Conservation (phyloP, 2,329 filamentous ascomycete genomes). For the Cladosporium velox region DNA sequence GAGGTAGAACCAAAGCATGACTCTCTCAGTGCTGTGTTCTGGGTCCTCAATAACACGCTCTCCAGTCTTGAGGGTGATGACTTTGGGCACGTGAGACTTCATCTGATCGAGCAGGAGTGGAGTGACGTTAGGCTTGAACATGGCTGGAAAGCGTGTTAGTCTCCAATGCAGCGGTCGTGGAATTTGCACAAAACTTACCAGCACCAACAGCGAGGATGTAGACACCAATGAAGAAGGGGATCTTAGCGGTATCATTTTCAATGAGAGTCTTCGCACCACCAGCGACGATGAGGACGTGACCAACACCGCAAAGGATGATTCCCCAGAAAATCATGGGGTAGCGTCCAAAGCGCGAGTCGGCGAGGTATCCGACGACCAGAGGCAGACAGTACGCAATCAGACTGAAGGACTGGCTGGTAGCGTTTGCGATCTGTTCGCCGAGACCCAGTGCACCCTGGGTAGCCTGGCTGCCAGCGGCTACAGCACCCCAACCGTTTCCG, state of each 20-base stretch:
- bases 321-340: slow-evolving; percentile 27
- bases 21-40: slow-evolving; percentile 47
- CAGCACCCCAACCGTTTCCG: slow-evolving; percentile 37
- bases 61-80: slow-evolving; percentile 38
- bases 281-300: slow-evolving; percentile 25
- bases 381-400: slow-evolving; percentile 55
- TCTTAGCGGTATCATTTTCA: slow-evolving; percentile 15
- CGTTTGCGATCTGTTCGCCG: slow-evolving; percentile 55
- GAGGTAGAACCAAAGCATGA: slow-evolving; percentile 65
- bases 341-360: slow-evolving; percentile 27
- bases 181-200: slow-evolving; percentile 71
- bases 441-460: slow-evolving; percentile 59
- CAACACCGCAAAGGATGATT: slow-evolving; percentile 26
- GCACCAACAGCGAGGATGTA: slow-evolving; percentile 58
- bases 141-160: slow-evolving; percentile 61
- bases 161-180: slow-evolving; percentile 54
- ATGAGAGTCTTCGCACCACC: slow-evolving; percentile 56
- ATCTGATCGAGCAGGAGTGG: slow-evolving; percentile 51
- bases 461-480: slow-evolving; percentile 32
- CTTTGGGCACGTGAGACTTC: slow-evolving; percentile 39
- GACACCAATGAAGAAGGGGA: slow-evolving; percentile 61
- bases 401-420: slow-evolving; percentile 54
- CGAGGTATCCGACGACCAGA: slow-evolving; percentile 38
- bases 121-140: slow-evolving; percentile 76
- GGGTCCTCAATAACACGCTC: slow-evolving; percentile 51